These are phyloP conservation scores for Corniculantispora saksenae DNA, from an alignment of 2,329 filamentous ascomycete genomes.

Conservation along the genomic window DNA sequence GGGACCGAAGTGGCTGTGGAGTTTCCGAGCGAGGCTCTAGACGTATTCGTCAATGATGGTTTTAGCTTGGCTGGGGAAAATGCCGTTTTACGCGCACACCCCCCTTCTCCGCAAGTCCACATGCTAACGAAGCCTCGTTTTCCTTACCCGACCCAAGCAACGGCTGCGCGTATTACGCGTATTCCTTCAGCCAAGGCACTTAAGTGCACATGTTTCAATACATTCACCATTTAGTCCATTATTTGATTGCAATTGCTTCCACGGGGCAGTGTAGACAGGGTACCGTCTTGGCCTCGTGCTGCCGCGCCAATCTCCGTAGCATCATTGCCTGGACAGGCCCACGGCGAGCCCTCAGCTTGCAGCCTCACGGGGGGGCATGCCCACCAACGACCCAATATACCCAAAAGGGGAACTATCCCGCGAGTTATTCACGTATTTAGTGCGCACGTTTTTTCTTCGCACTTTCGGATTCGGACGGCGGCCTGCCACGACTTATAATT, in stretches of 20 bases:
- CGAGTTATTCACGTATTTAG: conserved; percentile 3
- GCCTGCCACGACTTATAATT: background rate
- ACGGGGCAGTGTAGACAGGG: background rate
- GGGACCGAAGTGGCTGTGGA: conserved; percentile 7
- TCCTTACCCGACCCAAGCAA: background rate
- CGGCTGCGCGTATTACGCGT: conserved; percentile 16
- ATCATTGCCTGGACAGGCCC: background rate
- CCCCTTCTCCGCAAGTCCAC: background rate
- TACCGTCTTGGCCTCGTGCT: background rate
- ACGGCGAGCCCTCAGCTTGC: background rate
- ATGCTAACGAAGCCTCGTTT: background rate
- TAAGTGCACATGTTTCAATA: background rate
- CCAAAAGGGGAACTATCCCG: conserved; percentile 6
- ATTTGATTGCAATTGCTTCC: background rate
- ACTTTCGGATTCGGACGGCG: conserved; percentile 8
- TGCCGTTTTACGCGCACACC: conserved; percentile 8
- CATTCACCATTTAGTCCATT: background rate
- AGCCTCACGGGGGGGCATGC: background rate
- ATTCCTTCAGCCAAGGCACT: background rate
- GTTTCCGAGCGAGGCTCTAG: conserved; percentile 3
- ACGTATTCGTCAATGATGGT: background rate
- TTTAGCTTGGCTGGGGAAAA: background rate
- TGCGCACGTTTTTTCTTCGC: background rate
- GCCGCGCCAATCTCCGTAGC: background rate
- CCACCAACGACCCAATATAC: background rate